phyloP scores from a whole-genome alignment of 352 stramenopile species.

The Blastocystis sp. region DNA sequence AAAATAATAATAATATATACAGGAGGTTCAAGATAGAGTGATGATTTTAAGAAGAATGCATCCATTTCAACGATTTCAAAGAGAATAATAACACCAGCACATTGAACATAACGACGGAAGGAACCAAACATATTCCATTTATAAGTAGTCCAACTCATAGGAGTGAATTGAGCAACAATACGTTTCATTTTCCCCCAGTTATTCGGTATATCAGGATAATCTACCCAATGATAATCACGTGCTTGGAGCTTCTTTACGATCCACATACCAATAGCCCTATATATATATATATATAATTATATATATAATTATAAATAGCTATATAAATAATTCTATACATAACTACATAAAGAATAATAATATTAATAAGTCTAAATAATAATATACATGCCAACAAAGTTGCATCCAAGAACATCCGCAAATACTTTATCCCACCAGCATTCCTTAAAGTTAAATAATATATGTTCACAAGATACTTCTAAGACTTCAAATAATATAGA shows the following conservation, averaged over 20 bases:
- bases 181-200: constrained; percentile 57
- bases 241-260: constrained; percentile 53
- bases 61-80: constrained; percentile 68
- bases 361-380: neutral
- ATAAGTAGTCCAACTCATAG: constrained; percentile 56
- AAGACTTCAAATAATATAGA: constrained; percentile 67
- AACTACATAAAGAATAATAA: too few species aligned
- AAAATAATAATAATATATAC: neutral
- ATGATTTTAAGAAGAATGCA: constrained; percentile 63
- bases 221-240: constrained; percentile 67
- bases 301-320: too few species aligned
- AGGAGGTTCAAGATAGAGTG: constrained; percentile 29
- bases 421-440: constrained; percentile 78
- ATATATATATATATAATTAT: too few species aligned
- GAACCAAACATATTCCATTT: constrained; percentile 70
- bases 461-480: constrained; percentile 62
- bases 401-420: constrained; percentile 67
- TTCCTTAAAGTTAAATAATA: constrained; percentile 72
- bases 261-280: constrained; percentile 38
- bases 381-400: constrained; percentile 60
- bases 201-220: constrained; percentile 59
- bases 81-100: constrained; percentile 54
- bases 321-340: too few species aligned
- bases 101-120: constrained; percentile 62
- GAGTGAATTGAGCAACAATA: constrained; percentile 62